phyloP scores from a whole-genome alignment of 805 yeast genomes.

The Wickerhamomyces chambardii region DNA sequence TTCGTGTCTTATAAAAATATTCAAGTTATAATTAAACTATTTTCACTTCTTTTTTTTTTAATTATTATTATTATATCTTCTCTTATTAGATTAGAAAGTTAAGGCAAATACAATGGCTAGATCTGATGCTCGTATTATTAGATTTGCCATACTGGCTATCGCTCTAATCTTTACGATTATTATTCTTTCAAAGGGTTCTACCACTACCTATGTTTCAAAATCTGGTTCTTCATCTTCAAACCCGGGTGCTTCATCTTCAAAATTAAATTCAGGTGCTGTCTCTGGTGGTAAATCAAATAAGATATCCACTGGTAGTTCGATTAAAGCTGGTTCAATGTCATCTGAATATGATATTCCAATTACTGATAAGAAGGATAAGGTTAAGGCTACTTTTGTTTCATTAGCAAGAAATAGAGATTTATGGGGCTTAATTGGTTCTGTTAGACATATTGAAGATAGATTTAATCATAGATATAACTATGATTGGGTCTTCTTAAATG shows the following conservation, averaged over 20 bases:
- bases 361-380: conserved; percentile 11
- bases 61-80: too few relatives aligned
- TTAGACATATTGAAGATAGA: conserved; percentile 78
- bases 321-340: background rate
- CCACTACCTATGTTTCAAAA: conserved; percentile 13
- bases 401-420: conserved; percentile 74
- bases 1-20: too few relatives aligned
- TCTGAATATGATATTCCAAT: conserved; percentile 13
- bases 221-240: conserved; percentile 4
- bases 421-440: conserved; percentile 50
- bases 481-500: conserved; percentile 95
- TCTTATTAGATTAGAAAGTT: too few relatives aligned
- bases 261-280: conserved; percentile 1
- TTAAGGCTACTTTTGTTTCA: conserved; percentile 72
- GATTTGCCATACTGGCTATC: conserved; percentile 16
- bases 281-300: conserved; percentile 1
- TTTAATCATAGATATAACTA: conserved; percentile 76
- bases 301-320: background rate
- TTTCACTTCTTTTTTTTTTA: too few relatives aligned
- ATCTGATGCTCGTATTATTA: conserved; percentile 18
- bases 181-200: conserved; percentile 18
- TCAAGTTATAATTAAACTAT: too few relatives aligned
- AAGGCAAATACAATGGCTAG: conserved; percentile 18
- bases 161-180: conserved; percentile 15
- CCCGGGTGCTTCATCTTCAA: conserved; percentile 1